phyloP scores from a whole-genome alignment of 1,284 basidiomycete genomes.

The Pisolithus thermaeus region DNA sequence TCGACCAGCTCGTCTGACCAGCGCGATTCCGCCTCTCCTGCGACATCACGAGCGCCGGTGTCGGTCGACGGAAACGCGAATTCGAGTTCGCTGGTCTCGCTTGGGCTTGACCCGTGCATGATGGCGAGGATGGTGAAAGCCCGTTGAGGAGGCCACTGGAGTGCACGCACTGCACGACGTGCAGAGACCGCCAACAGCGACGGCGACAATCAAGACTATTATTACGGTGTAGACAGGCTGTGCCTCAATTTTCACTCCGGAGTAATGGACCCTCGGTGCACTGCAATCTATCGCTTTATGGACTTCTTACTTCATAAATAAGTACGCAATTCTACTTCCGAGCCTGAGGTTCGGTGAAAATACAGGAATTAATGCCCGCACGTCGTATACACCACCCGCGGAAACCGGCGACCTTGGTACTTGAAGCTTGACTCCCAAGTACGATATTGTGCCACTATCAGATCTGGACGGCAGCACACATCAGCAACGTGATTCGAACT shows the following conservation, averaged over 20 bases:
- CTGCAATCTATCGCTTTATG: too few species aligned
- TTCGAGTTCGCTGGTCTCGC: conserved; percentile 4
- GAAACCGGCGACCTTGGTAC: too few species aligned
- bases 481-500: too few species aligned
- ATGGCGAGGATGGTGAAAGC: background rate
- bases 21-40: background rate
- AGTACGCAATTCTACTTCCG: too few species aligned
- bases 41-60: background rate
- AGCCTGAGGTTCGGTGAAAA: too few species aligned
- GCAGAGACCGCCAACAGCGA: background rate
- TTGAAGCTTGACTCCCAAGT: too few species aligned
- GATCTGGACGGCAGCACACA: too few species aligned
- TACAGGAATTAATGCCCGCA: too few species aligned
- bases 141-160: background rate
- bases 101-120: conserved; percentile 2
- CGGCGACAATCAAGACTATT: background rate
- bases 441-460: too few species aligned
- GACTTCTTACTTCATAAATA: too few species aligned
- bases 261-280: background rate
- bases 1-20: conserved; percentile 15
- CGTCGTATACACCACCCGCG: too few species aligned
- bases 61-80: conserved; percentile 6
- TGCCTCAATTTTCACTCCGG: background rate
- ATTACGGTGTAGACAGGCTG: background rate
- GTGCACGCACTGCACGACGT: background rate